Conservation (phyloP, 371 early-diverging fungal genomes). For the Spraguea lophii region DNA sequence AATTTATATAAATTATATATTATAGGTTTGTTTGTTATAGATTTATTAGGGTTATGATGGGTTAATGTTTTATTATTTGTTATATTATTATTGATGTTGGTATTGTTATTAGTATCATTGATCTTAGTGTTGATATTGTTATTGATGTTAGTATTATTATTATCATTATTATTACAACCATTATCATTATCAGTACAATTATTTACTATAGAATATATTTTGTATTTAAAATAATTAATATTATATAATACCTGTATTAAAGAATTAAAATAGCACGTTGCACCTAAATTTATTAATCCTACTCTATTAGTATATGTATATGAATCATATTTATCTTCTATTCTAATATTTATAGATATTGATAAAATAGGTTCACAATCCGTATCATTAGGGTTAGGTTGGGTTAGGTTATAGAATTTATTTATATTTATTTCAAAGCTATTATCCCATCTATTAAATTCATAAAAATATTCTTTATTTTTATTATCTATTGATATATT, state of each 20-base stretch:
- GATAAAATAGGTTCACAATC: too few relatives aligned
- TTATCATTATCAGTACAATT: not conserved
- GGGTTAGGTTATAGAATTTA: too few relatives aligned
- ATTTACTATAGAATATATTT: constrained; percentile 2
- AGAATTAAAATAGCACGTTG: constrained; percentile 97
- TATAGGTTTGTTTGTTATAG: not conserved
- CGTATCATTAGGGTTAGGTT: too few relatives aligned
- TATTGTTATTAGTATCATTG: not conserved
- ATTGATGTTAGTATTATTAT: too few relatives aligned
- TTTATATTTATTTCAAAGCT: too few relatives aligned
- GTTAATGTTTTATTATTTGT: too few relatives aligned
- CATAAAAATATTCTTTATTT: too few relatives aligned
- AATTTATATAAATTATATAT: not conserved
- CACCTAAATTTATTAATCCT: constrained; percentile 86
- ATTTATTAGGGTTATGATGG: not conserved
- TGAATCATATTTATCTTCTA: constrained; percentile 8
- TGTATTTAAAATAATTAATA: constrained; percentile 71
- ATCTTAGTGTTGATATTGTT: not conserved
- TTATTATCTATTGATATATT: too few relatives aligned
- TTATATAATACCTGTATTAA: constrained; percentile 82
- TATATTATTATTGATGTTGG: not conserved
- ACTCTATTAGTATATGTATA: constrained; percentile 57
- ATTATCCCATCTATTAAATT: too few relatives aligned
- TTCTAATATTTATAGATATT: too few relatives aligned
- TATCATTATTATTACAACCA: not conserved